These are phyloP conservation scores for Orychophragmus violaceus DNA, from an alignment of 345 rosid genomes.

Conservation along the genomic window DNA sequence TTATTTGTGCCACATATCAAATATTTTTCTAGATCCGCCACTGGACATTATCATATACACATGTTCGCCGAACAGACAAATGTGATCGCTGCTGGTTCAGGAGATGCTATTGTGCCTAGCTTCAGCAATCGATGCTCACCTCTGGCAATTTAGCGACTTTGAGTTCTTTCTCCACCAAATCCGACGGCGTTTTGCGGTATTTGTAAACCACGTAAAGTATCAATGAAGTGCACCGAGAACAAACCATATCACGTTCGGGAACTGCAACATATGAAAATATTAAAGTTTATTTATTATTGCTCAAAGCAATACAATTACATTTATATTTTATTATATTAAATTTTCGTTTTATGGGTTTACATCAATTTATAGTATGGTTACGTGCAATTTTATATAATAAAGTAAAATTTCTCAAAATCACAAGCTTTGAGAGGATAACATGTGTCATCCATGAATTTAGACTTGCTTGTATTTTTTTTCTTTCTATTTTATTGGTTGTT, in stretches of 20 bases:
- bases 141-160: slow-evolving; percentile 31
- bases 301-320: slow-evolving; percentile 18
- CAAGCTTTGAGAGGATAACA: too few species aligned
- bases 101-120: slow-evolving; percentile 19
- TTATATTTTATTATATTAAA: not conserved
- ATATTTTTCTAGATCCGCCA: too few species aligned
- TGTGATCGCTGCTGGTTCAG: slow-evolving; percentile 12
- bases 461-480: too few species aligned
- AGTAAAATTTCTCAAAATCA: too few species aligned
- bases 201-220: slow-evolving; percentile 39
- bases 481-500: too few species aligned
- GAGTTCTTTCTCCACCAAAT: slow-evolving; percentile 25
- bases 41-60: too few species aligned
- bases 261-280: slow-evolving; percentile 20
- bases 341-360: slow-evolving; percentile 6
- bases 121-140: slow-evolving; percentile 25
- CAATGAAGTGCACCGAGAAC: slow-evolving; percentile 49
- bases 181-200: slow-evolving; percentile 32
- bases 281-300: slow-evolving; percentile 17
- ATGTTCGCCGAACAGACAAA: not conserved
- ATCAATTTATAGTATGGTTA: not conserved
- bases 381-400: too few species aligned
- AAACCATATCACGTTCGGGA: slow-evolving; percentile 50
- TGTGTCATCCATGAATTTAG: too few species aligned
- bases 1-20: too few species aligned